Base-by-base conservation (phyloP, 331 rosid genomes). In the Malus hybrid region DNA sequence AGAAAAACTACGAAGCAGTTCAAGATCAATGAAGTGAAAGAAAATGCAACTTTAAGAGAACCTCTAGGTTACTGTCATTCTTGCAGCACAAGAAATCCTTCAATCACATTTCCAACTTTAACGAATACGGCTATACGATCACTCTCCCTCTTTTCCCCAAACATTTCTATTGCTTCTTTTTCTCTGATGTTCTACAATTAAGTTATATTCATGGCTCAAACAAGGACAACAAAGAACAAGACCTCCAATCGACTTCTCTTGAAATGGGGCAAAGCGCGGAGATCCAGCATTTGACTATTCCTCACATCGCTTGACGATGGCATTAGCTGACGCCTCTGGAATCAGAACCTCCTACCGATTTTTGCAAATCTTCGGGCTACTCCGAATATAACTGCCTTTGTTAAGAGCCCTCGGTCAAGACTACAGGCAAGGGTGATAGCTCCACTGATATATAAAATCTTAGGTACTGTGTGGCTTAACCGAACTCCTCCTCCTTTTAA, bases 341-440 rank as follows among this genome's bases (percentile, higher is more conserved):
- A 68, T 90, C 90, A 86, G 64, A 90, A 87, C 69, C 90, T 83
- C 84, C 93, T 87, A 63, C 99, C 99, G 5, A 92, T 86, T 59
- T 88, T 90, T 6, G 88, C 95, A 69, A 94, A 90, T 79, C 93
- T 85, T 77, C 97, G 82, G 52, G 96, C 99, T n/a, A 94, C 89
- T 66, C 99, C 99, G 54, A 94, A 94, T 69, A 94, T 83, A 73
- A 94, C 85, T 27, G 96, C 96, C 83, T 94, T 94, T 5, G 99
- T 92, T 76, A 94, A 80, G 56, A 94, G 87, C 68, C 99, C 97
- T 55, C 89, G 88, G 73, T 94, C 97, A 67, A 94, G 93, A 59
- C 87, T 92, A 74, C 96, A 94, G 46, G 99, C 99, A 71, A 94
- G 85, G 42, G 85, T 90, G 61, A 94, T 70, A 10, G 91, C 99